phyloP scores from a whole-genome alignment of 1,139 yeast species.

The Debaryomyces psychrophilus region DNA sequence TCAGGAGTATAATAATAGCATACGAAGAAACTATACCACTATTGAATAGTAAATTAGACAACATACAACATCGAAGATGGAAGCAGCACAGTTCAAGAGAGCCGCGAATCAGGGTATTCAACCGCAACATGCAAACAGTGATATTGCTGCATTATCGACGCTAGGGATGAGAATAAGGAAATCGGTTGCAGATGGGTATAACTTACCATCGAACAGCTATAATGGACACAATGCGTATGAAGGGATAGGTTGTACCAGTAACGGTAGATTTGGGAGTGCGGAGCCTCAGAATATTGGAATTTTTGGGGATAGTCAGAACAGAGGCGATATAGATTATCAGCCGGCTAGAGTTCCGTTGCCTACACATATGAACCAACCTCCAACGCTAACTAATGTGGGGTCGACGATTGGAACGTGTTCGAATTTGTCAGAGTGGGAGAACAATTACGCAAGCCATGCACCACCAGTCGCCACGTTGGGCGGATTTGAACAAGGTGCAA shows the following conservation, averaged over 20 bases:
- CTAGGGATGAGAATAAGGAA: slow-evolving; percentile 75
- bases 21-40: too few species aligned
- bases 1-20: neutral
- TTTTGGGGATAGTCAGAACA: slow-evolving; percentile 13
- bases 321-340: slow-evolving; percentile 10
- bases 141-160: slow-evolving; percentile 45
- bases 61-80: neutral
- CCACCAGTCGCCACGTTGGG: slow-evolving; percentile 24
- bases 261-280: slow-evolving; percentile 1
- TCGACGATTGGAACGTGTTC: slow-evolving; percentile 49
- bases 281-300: slow-evolving; percentile 8
- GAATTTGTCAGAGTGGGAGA: slow-evolving; percentile 54
- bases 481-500: neutral
- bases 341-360: slow-evolving; percentile 57
- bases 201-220: slow-evolving; percentile 22
- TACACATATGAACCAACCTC: slow-evolving; percentile 40
- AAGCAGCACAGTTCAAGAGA: slow-evolving; percentile 21
- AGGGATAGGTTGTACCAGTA: neutral
- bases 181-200: slow-evolving; percentile 65
- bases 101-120: slow-evolving; percentile 20
- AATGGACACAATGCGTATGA: slow-evolving; percentile 6
- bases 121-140: slow-evolving; percentile 21
- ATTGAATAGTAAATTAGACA: too few species aligned
- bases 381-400: slow-evolving; percentile 39
- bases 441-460: slow-evolving; percentile 13